Conservation (phyloP, 2,329 filamentous ascomycete genomes). For the Colletotrichum sidae region DNA sequence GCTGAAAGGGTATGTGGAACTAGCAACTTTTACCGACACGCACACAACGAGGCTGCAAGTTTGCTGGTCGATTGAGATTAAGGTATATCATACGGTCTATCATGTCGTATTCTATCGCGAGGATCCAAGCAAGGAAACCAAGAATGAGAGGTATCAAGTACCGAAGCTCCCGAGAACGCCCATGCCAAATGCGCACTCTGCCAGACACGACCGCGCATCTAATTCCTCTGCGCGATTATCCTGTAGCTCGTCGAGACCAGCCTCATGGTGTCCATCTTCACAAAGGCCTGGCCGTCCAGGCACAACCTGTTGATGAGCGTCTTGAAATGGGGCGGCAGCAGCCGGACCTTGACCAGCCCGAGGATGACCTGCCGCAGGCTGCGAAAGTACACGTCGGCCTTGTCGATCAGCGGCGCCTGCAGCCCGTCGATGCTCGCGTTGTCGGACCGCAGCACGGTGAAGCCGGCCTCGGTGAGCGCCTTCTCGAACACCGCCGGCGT, state of each 20-base stretch:
- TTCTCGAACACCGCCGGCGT: constrained; percentile 59
- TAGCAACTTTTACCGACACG: too few species aligned
- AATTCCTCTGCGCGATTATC: constrained; percentile 60
- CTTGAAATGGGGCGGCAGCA: constrained; percentile 64
- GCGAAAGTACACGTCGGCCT: constrained; percentile 66
- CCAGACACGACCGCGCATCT: background rate
- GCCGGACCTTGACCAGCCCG: constrained; percentile 57
- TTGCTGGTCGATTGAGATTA: too few species aligned
- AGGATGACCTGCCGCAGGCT: constrained; percentile 61
- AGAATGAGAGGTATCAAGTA: too few species aligned
- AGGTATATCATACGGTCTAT: too few species aligned
- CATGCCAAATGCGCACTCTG: too few species aligned
- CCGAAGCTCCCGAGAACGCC: too few species aligned
- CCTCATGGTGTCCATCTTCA: constrained; percentile 66
- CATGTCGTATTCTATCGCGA: too few species aligned
- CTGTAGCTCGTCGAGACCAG: constrained; percentile 64
- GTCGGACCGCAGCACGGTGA: constrained; percentile 59
- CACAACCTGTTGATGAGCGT: constrained; percentile 64
- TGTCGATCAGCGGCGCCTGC: constrained; percentile 65
- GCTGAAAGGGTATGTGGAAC: too few species aligned
- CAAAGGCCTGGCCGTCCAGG: constrained; percentile 64
- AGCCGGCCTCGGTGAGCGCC: constrained; percentile 59
- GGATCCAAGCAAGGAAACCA: too few species aligned
- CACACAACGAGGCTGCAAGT: too few species aligned
- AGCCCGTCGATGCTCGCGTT: constrained; percentile 64